Percentiles rank a stretch among this genome's conserved stretches.
These are phyloP conservation scores for Aspergillus campestris DNA, from an alignment of 495 filamentous ascomycete species.

Conservation along the genomic window DNA sequence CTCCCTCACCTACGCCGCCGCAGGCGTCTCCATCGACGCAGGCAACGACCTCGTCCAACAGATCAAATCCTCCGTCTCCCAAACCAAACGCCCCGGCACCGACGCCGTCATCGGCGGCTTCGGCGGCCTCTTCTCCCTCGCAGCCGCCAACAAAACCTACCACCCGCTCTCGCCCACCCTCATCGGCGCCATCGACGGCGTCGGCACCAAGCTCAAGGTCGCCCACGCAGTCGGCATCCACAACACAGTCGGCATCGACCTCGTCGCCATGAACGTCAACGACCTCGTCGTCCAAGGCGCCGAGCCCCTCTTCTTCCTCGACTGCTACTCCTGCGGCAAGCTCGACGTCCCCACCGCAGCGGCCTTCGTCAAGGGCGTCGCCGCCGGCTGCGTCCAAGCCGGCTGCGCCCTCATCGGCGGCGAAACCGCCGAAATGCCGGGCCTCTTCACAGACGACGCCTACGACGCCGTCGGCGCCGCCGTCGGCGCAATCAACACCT, in stretches of 20 bases:
- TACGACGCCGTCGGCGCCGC: slow-evolving; percentile 89
- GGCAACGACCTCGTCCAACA: slow-evolving; percentile 84
- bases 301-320: slow-evolving; percentile 87
- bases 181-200: slow-evolving; percentile 87
- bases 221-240: slow-evolving; percentile 83
- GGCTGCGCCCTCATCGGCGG: slow-evolving; percentile 88
- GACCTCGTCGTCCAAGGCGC: slow-evolving; percentile 94
- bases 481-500: slow-evolving; percentile 66
- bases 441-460: slow-evolving; percentile 71
- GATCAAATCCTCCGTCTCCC: slow-evolving; percentile 75
- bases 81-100: slow-evolving; percentile 74
- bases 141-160: slow-evolving; percentile 60
- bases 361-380: slow-evolving; percentile 79
- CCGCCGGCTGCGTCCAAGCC: slow-evolving; percentile 70
- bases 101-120: slow-evolving; percentile 92
- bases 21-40: slow-evolving; percentile 86
- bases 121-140: slow-evolving; percentile 79
- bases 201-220: slow-evolving; percentile 94
- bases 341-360: slow-evolving; percentile 69
- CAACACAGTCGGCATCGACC: slow-evolving; percentile 87
- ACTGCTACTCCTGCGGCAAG: slow-evolving; percentile 87
- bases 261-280: slow-evolving; percentile 98
- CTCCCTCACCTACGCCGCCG: slow-evolving; percentile 81
- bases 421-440: slow-evolving; percentile 97
- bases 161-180: slow-evolving; percentile 61